These are phyloP conservation scores for Fraxinus dipetala DNA, from an alignment of 305 asterid species.

Conservation along the genomic window DNA sequence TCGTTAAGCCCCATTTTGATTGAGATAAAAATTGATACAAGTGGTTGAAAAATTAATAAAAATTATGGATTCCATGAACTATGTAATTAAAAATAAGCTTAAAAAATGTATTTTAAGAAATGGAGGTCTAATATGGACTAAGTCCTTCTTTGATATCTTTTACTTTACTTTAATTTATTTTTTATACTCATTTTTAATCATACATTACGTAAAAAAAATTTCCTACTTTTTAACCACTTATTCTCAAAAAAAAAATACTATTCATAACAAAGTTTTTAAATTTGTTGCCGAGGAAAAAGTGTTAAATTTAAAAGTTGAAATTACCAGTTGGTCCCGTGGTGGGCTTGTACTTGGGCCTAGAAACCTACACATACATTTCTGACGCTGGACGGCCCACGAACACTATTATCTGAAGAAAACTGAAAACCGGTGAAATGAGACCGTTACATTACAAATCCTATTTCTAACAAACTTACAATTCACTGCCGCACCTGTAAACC, in stretches of 20 bases:
- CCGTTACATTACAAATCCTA: slow-evolving; percentile 26
- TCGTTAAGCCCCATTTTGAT: no score
- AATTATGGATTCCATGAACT: no score
- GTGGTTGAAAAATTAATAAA: no score
- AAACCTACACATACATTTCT: not conserved
- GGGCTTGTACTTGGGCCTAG: not conserved
- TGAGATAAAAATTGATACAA: no score
- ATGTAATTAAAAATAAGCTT: no score
- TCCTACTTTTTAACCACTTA: no score
- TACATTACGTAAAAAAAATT: no score
- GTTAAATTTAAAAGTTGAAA: not conserved
- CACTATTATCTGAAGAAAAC: not conserved
- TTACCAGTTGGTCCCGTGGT: not conserved
- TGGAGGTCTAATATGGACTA: not conserved
- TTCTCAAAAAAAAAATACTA: no score
- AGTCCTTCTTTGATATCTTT: no score
- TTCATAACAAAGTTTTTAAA: no score
- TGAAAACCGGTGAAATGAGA: not conserved
- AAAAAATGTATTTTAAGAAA: not conserved
- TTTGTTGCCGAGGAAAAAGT: not conserved
- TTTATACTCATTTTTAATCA: no score
- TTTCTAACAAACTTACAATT: slow-evolving; percentile 17
- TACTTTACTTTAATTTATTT: no score
- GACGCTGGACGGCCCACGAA: not conserved
- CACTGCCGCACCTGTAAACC: slow-evolving; percentile 18